Evolutionary conservation across 2,329 filamentous ascomycete genomes (phyloP), one percentile per base, ranked within the genome.

Genomic region (Fusarium annulatum): DNA sequence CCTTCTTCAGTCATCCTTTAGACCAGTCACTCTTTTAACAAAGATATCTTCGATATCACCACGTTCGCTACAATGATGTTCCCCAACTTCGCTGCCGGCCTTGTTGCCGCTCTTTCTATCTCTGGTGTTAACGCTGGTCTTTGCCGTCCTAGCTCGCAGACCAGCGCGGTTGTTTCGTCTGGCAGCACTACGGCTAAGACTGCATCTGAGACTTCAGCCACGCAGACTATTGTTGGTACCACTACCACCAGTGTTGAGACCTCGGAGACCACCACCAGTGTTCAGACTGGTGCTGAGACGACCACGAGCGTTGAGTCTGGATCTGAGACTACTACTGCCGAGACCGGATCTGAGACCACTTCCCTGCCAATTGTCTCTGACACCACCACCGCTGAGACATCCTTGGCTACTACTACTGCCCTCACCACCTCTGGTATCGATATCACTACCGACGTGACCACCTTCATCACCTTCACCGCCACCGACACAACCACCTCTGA

Each of bases 61-160:
- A 43, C 64, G 30, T 33, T 64, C 60, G 33, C 28, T 62, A 56
- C 5, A 1, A 66, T 68, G 65, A 46, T 68, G 11, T 51, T 64
- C 15, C 52, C 43, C 16, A 66, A 45, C 16, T 28, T 66, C 3
- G 10, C 64, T 19, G 30, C 38, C 4, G 61, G 56, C 61, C 49
- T 48, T 9, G 48, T 68, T 45, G 23, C 46, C 38, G 23, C 57
- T 15, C 42, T 61, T 30, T 51, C 55, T 3, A 33, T 68, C 30
- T 39, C 26, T 0, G 46, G 28, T 12, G 62, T 66, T 3, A 66
- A 49, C 33, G 65, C 65, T 8, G 61, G 61, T 9, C 38, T 28
- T 3, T 68, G 65, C n/a, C 65, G 61, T 14, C 62, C 49, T 46
- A 49, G 55, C 21, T 49, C 63, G 5, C 30, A 43, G 3, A 53